phyloP scores from a whole-genome alignment of 768 basidiomycete species.

The Kockovaella imperatae region DNA sequence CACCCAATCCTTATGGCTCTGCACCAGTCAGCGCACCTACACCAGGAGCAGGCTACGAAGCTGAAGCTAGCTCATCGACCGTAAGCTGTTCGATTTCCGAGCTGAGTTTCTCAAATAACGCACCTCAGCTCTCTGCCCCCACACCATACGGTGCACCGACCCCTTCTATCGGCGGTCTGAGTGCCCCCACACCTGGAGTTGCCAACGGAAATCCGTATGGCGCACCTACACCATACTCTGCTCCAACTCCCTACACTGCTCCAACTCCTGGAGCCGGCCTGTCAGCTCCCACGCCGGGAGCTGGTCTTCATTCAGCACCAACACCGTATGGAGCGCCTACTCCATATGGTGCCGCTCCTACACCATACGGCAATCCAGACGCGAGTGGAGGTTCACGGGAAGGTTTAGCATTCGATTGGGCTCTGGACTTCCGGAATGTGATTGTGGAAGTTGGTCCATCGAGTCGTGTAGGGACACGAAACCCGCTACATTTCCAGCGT shows the following conservation, averaged over 20 bases:
- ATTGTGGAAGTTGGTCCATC: conserved; percentile 36
- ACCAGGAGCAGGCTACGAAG: background rate
- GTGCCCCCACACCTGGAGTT: conserved; percentile 47
- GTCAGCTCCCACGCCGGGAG: conserved; percentile 46
- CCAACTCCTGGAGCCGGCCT: conserved; percentile 17
- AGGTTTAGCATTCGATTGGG: conserved; percentile 37
- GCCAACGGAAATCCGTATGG: conserved; percentile 43
- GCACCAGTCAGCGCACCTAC: conserved; percentile 19
- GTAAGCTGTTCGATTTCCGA: background rate
- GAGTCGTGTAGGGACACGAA: conserved; percentile 13
- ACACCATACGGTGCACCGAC: conserved; percentile 16
- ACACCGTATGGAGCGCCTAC: conserved; percentile 43
- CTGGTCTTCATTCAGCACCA: conserved; percentile 36
- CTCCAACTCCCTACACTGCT: conserved; percentile 28
- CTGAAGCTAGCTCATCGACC: conserved; percentile 1
- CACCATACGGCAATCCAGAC: conserved; percentile 22
- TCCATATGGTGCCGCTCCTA: conserved; percentile 30
- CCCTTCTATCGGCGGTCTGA: conserved; percentile 12
- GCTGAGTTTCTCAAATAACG: conserved; percentile 9
- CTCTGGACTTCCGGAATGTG: conserved; percentile 37
- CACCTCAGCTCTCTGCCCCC: conserved; percentile 19
- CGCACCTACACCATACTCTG: conserved; percentile 33
- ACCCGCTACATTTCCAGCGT: conserved; percentile 35
- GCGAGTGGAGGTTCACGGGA: background rate
- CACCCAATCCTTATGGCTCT: conserved; percentile 20